Percentiles rank a stretch among this genome's conserved stretches.
Evolutionary conservation across 2,329 filamentous ascomycete genomes (phyloP).

Genomic region (Neonectria punicea): DNA sequence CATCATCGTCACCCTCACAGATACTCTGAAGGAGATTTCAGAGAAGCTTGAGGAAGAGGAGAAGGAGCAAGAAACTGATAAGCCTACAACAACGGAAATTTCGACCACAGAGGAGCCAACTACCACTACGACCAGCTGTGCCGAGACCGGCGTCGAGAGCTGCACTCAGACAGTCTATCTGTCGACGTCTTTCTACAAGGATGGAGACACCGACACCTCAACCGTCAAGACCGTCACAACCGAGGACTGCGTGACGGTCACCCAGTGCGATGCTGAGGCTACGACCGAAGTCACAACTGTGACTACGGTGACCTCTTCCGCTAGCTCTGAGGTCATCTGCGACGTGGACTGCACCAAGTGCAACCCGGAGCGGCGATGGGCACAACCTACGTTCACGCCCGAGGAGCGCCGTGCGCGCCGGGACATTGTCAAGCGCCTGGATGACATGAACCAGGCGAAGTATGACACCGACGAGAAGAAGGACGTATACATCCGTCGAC

Average conservation of each 20-base stretch:
- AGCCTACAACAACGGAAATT: not conserved
- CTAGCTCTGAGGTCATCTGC: slow-evolving; percentile 8
- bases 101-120: not conserved
- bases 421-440: slow-evolving; percentile 6
- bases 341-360: slow-evolving; percentile 18
- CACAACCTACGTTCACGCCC: slow-evolving; percentile 4
- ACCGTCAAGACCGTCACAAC: slow-evolving; percentile 13
- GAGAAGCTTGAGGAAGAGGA: slow-evolving; percentile 16
- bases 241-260: slow-evolving; percentile 8
- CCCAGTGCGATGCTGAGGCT: slow-evolving; percentile 3
- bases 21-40: slow-evolving; percentile 26
- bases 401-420: slow-evolving; percentile 7
- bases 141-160: not conserved
- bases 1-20: slow-evolving; percentile 17
- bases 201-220: slow-evolving; percentile 1
- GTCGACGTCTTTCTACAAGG: slow-evolving; percentile 12
- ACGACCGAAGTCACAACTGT: slow-evolving; percentile 11
- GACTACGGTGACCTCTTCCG: slow-evolving; percentile 1
- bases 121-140: not conserved
- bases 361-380: slow-evolving; percentile 10
- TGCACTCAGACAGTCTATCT: slow-evolving; percentile 11
- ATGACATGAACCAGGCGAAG: not conserved
- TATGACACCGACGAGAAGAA: slow-evolving; percentile 1
- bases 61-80: slow-evolving; percentile 16
- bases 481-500: not conserved